These are phyloP conservation scores for Claviceps capensis DNA, from an alignment of 2,329 filamentous ascomycete species.

Conservation along the genomic window DNA sequence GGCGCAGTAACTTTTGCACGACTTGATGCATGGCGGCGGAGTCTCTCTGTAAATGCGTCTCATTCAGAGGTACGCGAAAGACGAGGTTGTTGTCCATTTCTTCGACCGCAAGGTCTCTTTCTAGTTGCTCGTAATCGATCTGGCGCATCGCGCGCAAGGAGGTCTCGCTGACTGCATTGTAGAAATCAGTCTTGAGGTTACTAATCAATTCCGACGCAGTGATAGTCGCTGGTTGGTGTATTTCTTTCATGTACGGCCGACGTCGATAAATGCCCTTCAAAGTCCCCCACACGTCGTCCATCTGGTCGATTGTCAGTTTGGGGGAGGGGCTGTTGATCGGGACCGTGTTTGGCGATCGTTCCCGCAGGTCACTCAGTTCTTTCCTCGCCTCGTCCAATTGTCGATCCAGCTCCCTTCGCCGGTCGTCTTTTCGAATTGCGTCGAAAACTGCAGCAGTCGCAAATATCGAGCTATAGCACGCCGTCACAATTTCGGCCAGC, in stretches of 20 bases:
- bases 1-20: slow-evolving; percentile 17
- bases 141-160: slow-evolving; percentile 10
- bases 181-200: slow-evolving; percentile 15
- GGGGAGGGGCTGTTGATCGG: slow-evolving; percentile 4
- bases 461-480: slow-evolving; percentile 54
- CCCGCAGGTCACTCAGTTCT: slow-evolving; percentile 27
- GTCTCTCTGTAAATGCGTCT: slow-evolving; percentile 16
- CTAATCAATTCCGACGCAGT: slow-evolving; percentile 15
- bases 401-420: slow-evolving; percentile 45
- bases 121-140: slow-evolving; percentile 18
- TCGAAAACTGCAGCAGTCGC: slow-evolving; percentile 52
- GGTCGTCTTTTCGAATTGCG: slow-evolving; percentile 41
- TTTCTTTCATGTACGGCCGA: slow-evolving; percentile 24
- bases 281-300: slow-evolving; percentile 18
- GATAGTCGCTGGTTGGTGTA: slow-evolving; percentile 17
- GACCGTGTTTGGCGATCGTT: slow-evolving; percentile 14
- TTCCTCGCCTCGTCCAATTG: slow-evolving; percentile 42
- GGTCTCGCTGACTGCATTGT: slow-evolving; percentile 13
- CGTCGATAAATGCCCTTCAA: slow-evolving; percentile 18
- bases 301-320: slow-evolving; percentile 15
- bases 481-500: slow-evolving; percentile 44
- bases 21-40: slow-evolving; percentile 14
- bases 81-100: slow-evolving; percentile 11
- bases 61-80: slow-evolving; percentile 12
- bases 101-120: slow-evolving; percentile 16